Evolutionary conservation across 2,329 filamentous ascomycete species (phyloP), one percentile per base, ranked within the genome.

Genomic region (Alternaria tenuissima): DNA sequence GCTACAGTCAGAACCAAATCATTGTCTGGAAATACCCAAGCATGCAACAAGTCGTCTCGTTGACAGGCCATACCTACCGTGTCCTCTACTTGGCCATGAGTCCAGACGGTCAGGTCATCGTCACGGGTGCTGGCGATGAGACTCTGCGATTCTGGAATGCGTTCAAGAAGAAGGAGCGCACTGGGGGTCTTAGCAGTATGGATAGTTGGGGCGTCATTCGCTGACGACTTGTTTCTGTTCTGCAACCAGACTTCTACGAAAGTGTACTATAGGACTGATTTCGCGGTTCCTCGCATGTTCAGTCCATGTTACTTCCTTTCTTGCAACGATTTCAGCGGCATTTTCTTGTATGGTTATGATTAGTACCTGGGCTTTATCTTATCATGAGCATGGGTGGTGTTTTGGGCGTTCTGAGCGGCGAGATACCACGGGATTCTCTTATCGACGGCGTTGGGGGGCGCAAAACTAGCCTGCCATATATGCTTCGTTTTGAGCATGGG

Each of bases 11-110:
- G 76, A 97, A 99, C 77, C 95, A 98, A 79, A 97, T 99, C 71
- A 94, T 98, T 38, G 93, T 99, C 56, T 99, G 95, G 95, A 99
- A 99, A 76, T 99, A 99, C 75, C 95, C 95, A 1, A 94, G 91
- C 68, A 98, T 99, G 95, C 93, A 93, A 49, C 95, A 98, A 77
- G 93, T 99, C 8, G 94, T 93, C 41, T 96, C 92, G 68, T 83
- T 99, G 46, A 99, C 95, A 0, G 95, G 95, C 0, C 95, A 99
- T 78, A 99, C 95, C 1, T 98, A 96, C 79, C 91, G 95, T 73
- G 95, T 99, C 12, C 84, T 99, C 3, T 99, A 98, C 77, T 85
- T 99, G 53, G 94, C 94, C 32, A 98, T 98, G 93, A 97, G 94
- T 74, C 95, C 95, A 1, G 94, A 98, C 74, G 95, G 95, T 18